phyloP scores from a whole-genome alignment of 2,329 filamentous ascomycete genomes.

The Colletotrichum spinosum region DNA sequence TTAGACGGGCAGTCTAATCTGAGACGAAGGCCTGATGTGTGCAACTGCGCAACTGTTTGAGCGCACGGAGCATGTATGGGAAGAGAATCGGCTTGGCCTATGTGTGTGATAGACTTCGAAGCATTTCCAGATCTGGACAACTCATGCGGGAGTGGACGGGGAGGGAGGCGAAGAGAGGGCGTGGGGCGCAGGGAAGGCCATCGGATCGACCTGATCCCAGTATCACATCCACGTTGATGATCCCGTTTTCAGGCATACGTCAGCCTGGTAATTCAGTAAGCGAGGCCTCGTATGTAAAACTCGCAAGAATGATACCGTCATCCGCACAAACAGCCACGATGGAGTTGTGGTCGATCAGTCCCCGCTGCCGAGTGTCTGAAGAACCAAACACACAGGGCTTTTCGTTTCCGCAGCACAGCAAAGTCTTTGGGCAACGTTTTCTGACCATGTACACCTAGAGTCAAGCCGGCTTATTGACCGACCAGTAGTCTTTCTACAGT shows the following conservation, averaged over 20 bases:
- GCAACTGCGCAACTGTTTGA: constrained; percentile 37
- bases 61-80: constrained; percentile 35
- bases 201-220: constrained; percentile 32
- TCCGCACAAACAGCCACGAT: constrained; percentile 20
- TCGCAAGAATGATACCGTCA: background rate
- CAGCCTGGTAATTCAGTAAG: constrained; percentile 6
- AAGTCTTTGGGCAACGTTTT: no score
- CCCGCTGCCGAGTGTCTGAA: background rate
- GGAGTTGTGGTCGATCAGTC: constrained; percentile 27
- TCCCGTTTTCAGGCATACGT: constrained; percentile 10
- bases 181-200: constrained; percentile 13
- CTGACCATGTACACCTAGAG: no score
- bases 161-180: background rate
- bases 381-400: constrained; percentile 1
- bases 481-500: no score
- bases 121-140: constrained; percentile 32
- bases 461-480: no score
- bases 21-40: constrained; percentile 36
- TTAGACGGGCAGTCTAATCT: constrained; percentile 35
- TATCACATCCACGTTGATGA: constrained; percentile 18
- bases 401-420: no score
- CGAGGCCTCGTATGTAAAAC: constrained; percentile 2
- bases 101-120: constrained; percentile 19
- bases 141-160: constrained; percentile 26
- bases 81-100: background rate